Conservation (phyloP, 371 early-diverging fungal genomes). For the Apophysomyces trapeziformis region DNA sequence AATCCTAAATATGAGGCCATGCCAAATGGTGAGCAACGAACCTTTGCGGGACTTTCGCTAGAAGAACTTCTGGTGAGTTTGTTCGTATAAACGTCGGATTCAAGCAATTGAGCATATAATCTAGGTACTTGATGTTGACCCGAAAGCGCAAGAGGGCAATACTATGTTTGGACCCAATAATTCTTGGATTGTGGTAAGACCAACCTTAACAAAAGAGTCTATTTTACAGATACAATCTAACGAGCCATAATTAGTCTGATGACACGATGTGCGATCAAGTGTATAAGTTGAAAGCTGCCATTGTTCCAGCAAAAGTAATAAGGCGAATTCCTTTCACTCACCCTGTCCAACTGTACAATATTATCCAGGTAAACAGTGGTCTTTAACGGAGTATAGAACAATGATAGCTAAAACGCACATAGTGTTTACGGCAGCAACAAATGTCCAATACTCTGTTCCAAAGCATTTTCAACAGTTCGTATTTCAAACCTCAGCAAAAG, state of each 20-base stretch:
- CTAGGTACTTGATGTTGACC: background rate
- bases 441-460: conserved; percentile 59
- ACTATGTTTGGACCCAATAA: background rate
- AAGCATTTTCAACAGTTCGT: conserved; percentile 50
- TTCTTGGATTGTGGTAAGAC: conserved; percentile 9
- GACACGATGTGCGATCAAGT: conserved; percentile 33
- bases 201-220: background rate
- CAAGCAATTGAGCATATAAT: background rate
- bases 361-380: conserved; percentile 42
- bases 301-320: conserved; percentile 41
- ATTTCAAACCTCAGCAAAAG: background rate
- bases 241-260: conserved; percentile 14
- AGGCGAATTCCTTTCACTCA: conserved; percentile 60
- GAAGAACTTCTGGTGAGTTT: conserved; percentile 35
- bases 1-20: background rate
- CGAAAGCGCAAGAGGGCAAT: background rate
- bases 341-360: conserved; percentile 55
- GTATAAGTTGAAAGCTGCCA: conserved; percentile 34
- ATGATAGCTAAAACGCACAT: background rate
- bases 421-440: conserved; percentile 58
- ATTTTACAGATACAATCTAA: background rate
- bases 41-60: conserved; percentile 18
- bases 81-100: background rate
- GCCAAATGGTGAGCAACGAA: background rate
- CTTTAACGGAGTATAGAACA: background rate